Percentiles rank a stretch among this genome's conserved stretches.
Evolutionary conservation across 2,329 filamentous ascomycete genomes (phyloP).

Genomic region (Fusarium coicis): DNA sequence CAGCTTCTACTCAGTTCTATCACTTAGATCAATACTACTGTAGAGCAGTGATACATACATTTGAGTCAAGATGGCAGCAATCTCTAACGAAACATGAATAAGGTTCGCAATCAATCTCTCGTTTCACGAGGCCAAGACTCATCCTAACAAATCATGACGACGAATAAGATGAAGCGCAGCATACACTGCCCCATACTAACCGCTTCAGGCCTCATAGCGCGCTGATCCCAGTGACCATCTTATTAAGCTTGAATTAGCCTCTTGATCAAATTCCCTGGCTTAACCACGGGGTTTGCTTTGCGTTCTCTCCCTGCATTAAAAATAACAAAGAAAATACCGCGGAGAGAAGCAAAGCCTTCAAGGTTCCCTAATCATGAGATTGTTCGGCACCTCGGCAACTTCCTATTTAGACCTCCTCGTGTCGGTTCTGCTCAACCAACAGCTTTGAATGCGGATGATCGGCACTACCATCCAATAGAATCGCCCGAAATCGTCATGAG

Average conservation of each 20-base stretch:
- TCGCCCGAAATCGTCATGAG: rapidly evolving
- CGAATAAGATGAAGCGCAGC: neutral
- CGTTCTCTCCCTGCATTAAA: neutral
- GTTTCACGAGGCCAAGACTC: neutral
- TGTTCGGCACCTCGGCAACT: neutral
- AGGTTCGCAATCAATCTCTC: neutral
- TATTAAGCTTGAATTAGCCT: constrained; percentile 4
- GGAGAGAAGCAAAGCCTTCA: neutral
- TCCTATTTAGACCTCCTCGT: neutral
- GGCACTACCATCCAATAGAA: neutral
- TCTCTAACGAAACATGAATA: neutral
- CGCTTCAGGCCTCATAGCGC: neutral
- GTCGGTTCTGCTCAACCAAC: neutral
- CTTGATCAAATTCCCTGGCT: neutral
- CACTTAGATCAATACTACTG: too few species aligned
- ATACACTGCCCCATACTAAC: neutral
- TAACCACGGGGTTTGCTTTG: neutral
- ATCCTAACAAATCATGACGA: neutral
- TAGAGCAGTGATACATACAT: too few species aligned
- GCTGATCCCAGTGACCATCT: neutral
- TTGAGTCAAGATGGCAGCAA: too few species aligned
- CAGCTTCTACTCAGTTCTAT: rapidly evolving
- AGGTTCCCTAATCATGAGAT: neutral
- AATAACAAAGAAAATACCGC: neutral
- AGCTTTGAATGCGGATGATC: neutral